Evolutionary conservation across 2,329 filamentous ascomycete species (phyloP).

Genomic region (Davidsoniella eucalypti): DNA sequence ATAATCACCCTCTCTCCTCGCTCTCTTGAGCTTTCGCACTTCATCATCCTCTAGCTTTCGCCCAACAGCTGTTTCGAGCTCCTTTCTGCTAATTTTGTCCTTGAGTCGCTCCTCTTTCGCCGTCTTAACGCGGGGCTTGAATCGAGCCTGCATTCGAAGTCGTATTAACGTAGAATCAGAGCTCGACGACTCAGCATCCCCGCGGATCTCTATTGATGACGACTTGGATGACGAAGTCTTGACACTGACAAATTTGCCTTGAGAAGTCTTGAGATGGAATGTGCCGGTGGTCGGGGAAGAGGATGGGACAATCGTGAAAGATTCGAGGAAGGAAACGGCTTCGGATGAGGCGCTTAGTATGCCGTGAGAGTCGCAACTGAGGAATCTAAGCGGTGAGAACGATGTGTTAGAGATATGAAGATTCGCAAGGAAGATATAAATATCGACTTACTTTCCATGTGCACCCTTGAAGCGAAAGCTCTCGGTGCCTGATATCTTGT

Average conservation of each 20-base stretch:
- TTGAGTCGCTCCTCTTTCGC: slow-evolving; percentile 68
- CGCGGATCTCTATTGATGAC: slow-evolving; percentile 48
- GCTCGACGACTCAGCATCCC: slow-evolving; percentile 53
- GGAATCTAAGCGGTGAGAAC: slow-evolving; percentile 40
- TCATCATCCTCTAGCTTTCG: slow-evolving; percentile 68
- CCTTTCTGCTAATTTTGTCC: slow-evolving; percentile 71
- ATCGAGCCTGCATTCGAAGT: slow-evolving; percentile 86
- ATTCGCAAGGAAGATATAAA: slow-evolving; percentile 8
- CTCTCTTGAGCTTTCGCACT: slow-evolving; percentile 65
- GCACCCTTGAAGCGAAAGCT: slow-evolving; percentile 75
- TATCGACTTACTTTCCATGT: slow-evolving; percentile 55
- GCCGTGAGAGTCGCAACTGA: slow-evolving; percentile 73
- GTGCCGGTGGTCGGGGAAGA: slow-evolving; percentile 49
- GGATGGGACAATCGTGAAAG: slow-evolving; percentile 45
- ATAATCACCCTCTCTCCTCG: slow-evolving; percentile 73
- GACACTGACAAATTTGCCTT: slow-evolving; percentile 53
- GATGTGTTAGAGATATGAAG: not conserved
- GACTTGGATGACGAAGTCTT: slow-evolving; percentile 34
- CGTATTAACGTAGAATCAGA: slow-evolving; percentile 56
- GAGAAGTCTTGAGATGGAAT: slow-evolving; percentile 59
- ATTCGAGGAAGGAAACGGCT: slow-evolving; percentile 71
- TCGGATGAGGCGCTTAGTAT: slow-evolving; percentile 60
- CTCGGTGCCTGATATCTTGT: slow-evolving; percentile 65
- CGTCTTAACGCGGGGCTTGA: slow-evolving; percentile 63
- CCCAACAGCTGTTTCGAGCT: slow-evolving; percentile 69